These are phyloP conservation scores for Penicillium sclerotigenum DNA, from an alignment of 2,329 filamentous ascomycete genomes.

Conservation along the genomic window DNA sequence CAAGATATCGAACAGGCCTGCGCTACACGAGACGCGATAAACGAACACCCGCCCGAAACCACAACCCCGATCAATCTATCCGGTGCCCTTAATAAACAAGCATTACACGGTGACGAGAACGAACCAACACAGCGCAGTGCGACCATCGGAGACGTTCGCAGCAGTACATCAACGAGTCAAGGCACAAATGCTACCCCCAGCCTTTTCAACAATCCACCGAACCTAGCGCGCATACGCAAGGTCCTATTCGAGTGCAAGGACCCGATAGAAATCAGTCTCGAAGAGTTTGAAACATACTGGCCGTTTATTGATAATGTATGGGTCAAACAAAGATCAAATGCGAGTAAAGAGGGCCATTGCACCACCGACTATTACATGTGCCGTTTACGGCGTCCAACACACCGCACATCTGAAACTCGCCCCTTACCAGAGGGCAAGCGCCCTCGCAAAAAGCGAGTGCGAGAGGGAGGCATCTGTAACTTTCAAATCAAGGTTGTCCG, in stretches of 20 bases:
- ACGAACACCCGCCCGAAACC: constrained; percentile 8
- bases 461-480: constrained; percentile 47
- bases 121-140: neutral
- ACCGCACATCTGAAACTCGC: constrained; percentile 40
- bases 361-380: constrained; percentile 50
- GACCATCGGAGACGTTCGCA: neutral
- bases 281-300: constrained; percentile 49
- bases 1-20: neutral
- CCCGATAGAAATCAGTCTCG: constrained; percentile 45
- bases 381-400: constrained; percentile 41
- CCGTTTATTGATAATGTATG: constrained; percentile 52
- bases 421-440: constrained; percentile 47
- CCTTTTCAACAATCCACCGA: constrained; percentile 43
- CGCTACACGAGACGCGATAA: constrained; percentile 1
- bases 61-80: constrained; percentile 19
- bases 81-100: constrained; percentile 21
- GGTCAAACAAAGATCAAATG: constrained; percentile 46
- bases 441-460: constrained; percentile 43
- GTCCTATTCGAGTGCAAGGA: constrained; percentile 47
- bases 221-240: constrained; percentile 43
- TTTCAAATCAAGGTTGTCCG: constrained; percentile 49
- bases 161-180: neutral
- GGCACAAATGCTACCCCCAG: constrained; percentile 21
- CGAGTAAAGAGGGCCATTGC: constrained; percentile 42
- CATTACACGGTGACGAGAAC: constrained; percentile 8